Evolutionary conservation across 371 early-diverging fungal genomes (phyloP).

Genomic region (Mortierella sp.): DNA sequence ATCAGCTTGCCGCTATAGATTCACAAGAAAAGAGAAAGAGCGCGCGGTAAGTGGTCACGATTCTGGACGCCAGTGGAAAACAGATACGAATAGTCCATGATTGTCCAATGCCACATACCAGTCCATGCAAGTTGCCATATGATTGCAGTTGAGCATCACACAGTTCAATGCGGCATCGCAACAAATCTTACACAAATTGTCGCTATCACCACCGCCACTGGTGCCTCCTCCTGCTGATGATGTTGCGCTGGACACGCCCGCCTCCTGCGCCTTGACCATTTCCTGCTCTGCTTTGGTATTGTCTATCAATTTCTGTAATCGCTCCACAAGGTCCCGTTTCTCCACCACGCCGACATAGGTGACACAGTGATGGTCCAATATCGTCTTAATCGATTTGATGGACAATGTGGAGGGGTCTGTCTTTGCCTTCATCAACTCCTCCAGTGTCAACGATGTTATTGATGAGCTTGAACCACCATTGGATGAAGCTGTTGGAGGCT

Average conservation of each 20-base stretch:
- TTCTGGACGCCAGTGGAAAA: no score
- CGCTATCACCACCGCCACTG: conserved; percentile 16
- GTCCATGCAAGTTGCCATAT: conserved; percentile 54
- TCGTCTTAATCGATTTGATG: conserved; percentile 40
- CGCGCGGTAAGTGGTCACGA: background rate
- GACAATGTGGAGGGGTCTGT: conserved; percentile 36
- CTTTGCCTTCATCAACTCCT: conserved; percentile 23
- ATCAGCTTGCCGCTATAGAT: conserved; percentile 40
- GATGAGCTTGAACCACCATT: background rate
- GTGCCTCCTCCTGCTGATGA: conserved; percentile 5
- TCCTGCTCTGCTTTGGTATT: conserved; percentile 41
- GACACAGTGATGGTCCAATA: conserved; percentile 39
- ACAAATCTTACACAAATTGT: conserved; percentile 53
- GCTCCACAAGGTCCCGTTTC: conserved; percentile 42
- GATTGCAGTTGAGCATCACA: conserved; percentile 54
- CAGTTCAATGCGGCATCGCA: conserved; percentile 52
- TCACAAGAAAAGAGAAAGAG: background rate
- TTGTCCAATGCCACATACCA: conserved; percentile 49
- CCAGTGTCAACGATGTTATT: conserved; percentile 18
- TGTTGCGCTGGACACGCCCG: conserved; percentile 6
- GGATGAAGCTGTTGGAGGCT: background rate
- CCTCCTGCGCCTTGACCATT: conserved; percentile 41
- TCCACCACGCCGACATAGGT: conserved; percentile 51
- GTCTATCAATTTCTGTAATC: conserved; percentile 44
- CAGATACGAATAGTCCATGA: no score